phyloP scores from a whole-genome alignment of 495 filamentous ascomycete genomes.

The Halenospora varia region DNA sequence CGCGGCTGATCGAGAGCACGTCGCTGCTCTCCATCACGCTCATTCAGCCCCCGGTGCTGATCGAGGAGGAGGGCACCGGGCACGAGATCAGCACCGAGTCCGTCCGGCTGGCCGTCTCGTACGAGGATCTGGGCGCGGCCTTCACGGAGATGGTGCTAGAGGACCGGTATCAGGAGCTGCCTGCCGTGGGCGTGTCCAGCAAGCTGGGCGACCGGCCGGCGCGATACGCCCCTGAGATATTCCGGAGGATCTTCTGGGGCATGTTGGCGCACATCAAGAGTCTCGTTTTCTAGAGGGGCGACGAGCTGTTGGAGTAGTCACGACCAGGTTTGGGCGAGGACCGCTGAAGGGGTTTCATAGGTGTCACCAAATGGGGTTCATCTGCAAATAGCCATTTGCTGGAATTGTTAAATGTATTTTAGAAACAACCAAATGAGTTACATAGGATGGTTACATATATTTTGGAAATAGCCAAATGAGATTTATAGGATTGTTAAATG shows the following conservation, averaged over 20 bases:
- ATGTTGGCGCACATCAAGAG: background rate
- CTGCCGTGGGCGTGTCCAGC: background rate
- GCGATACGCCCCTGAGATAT: background rate
- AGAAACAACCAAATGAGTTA: too few relatives aligned
- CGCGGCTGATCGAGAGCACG: background rate
- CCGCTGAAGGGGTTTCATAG: background rate
- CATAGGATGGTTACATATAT: too few relatives aligned
- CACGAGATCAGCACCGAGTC: background rate
- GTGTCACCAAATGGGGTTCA: background rate
- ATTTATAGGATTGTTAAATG: background rate
- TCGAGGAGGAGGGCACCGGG: background rate
- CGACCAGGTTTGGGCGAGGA: background rate
- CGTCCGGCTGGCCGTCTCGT: background rate
- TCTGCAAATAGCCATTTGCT: background rate
- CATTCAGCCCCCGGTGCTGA: background rate
- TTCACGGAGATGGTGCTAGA: background rate
- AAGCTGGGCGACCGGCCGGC: background rate
- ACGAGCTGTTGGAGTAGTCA: background rate
- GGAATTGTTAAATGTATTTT: too few relatives aligned
- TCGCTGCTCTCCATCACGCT: background rate
- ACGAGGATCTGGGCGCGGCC: background rate
- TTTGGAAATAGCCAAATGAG: too few relatives aligned
- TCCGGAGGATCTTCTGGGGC: background rate
- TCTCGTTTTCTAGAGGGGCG: background rate
- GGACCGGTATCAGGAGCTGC: background rate